Conservation (phyloP, 768 basidiomycete species). For the Strobilomyces confusus region DNA sequence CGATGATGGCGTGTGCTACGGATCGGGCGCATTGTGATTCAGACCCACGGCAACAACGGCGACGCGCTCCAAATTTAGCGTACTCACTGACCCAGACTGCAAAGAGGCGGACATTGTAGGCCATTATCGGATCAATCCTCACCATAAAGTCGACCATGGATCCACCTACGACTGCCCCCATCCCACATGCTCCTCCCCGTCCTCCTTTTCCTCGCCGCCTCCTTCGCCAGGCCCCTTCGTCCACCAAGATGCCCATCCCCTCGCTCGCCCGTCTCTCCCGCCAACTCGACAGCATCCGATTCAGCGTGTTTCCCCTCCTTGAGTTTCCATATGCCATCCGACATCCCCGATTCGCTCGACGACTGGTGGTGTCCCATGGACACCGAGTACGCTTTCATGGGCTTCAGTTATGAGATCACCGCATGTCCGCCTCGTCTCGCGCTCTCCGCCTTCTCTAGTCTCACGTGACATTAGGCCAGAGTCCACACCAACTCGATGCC, state of each 20-base stretch:
- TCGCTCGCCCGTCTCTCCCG: neutral
- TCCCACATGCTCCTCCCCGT: conserved; percentile 10
- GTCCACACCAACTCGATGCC: conserved; percentile 39
- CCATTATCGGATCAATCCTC: too few species aligned
- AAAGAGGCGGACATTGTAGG: too few species aligned
- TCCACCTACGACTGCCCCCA: neutral
- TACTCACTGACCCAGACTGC: too few species aligned
- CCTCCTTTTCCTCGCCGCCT: neutral
- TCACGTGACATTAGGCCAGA: conserved; percentile 47
- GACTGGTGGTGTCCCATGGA: conserved; percentile 63
- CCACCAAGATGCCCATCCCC: conserved; percentile 5
- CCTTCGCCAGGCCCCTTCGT: conserved; percentile 14
- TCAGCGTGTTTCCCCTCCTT: conserved; percentile 36
- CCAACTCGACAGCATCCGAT: neutral
- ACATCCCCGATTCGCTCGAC: conserved; percentile 40
- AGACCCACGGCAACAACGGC: too few species aligned
- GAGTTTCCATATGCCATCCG: conserved; percentile 52
- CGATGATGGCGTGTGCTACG: too few species aligned
- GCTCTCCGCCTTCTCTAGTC: neutral
- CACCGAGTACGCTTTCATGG: conserved; percentile 72
- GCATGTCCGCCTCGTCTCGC: conserved; percentile 41
- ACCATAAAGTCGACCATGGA: neutral
- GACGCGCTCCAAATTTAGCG: too few species aligned
- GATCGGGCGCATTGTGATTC: too few species aligned
- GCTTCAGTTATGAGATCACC: conserved; percentile 73